Evolutionary conservation across 495 filamentous ascomycete species (phyloP).

Genomic region (Penicillium robsamsonii): DNA sequence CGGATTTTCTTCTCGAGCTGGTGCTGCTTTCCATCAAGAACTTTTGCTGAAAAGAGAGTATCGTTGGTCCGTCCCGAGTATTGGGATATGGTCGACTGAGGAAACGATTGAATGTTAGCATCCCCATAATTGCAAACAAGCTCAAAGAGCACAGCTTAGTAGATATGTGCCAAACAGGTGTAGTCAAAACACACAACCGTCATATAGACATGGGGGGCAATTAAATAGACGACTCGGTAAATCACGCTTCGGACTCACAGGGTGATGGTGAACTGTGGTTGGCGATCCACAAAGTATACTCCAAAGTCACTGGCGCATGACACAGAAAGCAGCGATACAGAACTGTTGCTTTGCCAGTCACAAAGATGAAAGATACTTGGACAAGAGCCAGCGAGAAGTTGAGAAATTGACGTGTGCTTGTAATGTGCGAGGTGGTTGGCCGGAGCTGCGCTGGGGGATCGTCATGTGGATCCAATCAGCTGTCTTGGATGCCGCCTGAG

Average conservation of each 20-base stretch:
- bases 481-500: constrained; percentile 1
- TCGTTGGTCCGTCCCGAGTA: constrained; percentile 39
- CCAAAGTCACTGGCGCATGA: neutral
- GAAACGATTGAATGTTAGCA: constrained; percentile 48
- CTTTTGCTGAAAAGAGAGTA: constrained; percentile 47
- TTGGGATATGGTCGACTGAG: constrained; percentile 43
- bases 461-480: constrained; percentile 4
- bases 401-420: constrained; percentile 8
- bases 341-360: neutral
- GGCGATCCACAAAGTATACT: constrained; percentile 15
- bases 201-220: constrained; percentile 13
- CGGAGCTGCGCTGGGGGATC: constrained; percentile 10
- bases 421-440: constrained; percentile 14
- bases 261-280: constrained; percentile 16
- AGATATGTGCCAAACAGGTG: neutral
- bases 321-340: constrained; percentile 12
- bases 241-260: constrained; percentile 17
- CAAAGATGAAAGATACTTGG: neutral
- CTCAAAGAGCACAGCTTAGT: neutral
- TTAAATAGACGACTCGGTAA: constrained; percentile 8
- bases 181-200: neutral
- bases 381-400: constrained; percentile 10
- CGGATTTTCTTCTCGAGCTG: constrained; percentile 29
- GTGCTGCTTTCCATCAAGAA: constrained; percentile 41
- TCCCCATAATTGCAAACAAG: constrained; percentile 30